A percentile compares a stretch with the other conserved stretches of the same genome.
Conservation (phyloP, 2,329 filamentous ascomycete genomes). For the Verticillium alfalfae region DNA sequence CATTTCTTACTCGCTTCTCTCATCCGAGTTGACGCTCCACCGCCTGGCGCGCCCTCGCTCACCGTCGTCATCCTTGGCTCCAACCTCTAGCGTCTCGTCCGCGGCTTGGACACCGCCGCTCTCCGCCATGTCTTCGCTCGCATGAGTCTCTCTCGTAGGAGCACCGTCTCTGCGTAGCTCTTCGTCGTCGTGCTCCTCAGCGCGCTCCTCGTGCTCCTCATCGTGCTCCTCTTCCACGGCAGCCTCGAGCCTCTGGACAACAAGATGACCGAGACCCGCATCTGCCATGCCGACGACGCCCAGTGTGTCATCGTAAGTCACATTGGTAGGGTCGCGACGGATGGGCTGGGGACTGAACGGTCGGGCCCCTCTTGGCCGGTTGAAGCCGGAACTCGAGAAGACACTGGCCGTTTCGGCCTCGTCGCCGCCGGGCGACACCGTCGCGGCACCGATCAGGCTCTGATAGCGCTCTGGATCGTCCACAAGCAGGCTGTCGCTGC, state of each 20-base stretch:
- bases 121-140: neutral
- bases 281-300: neutral
- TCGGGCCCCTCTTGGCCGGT: constrained; percentile 45
- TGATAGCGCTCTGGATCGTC: constrained; percentile 50
- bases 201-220: constrained; percentile 4
- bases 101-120: neutral
- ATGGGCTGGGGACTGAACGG: constrained; percentile 57
- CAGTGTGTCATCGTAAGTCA: constrained; percentile 20
- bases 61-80: neutral
- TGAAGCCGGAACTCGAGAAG: constrained; percentile 44
- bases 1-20: neutral
- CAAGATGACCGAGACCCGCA: neutral
- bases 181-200: constrained; percentile 6
- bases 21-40: constrained; percentile 2
- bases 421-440: constrained; percentile 22
- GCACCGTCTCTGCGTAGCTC: neutral
- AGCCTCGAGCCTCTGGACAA: constrained; percentile 2
- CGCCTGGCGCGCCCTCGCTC: neutral
- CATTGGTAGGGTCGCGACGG: constrained; percentile 31
- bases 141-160: neutral
- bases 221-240: constrained; percentile 10
- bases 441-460: constrained; percentile 40
- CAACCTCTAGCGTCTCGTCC: neutral
- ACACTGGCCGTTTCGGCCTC: constrained; percentile 43
- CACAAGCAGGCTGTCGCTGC: constrained; percentile 49